These are phyloP conservation scores for Verticillium dahliae DNA, from an alignment of 2,329 filamentous ascomycete species.

Conservation along the genomic window DNA sequence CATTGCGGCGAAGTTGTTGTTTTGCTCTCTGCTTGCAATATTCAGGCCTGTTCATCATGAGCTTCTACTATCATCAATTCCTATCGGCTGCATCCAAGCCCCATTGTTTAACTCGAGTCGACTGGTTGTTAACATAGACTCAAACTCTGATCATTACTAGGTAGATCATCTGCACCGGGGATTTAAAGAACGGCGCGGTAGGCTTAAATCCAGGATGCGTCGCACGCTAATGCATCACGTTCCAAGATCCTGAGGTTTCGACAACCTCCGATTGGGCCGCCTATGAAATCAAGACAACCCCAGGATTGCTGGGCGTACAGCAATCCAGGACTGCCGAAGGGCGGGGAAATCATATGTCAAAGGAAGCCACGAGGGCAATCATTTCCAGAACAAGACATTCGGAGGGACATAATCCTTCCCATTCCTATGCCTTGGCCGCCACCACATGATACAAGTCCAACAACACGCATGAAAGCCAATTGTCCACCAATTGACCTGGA, in stretches of 20 bases:
- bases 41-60: no score
- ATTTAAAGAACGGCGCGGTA: neutral
- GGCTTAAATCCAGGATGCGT: neutral
- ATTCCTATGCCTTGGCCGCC: neutral
- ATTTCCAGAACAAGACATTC: neutral
- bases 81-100: no score
- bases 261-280: neutral
- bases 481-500: neutral
- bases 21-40: no score
- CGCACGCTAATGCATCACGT: neutral
- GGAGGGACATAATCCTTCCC: neutral
- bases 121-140: no score
- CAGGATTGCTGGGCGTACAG: neutral
- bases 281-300: neutral
- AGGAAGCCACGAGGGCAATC: neutral
- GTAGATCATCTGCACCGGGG: no score
- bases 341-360: neutral
- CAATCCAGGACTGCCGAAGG: neutral
- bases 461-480: neutral
- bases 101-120: no score
- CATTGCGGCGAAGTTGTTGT: no score
- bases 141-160: no score
- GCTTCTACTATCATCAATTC: no score
- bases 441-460: no score
- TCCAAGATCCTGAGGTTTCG: neutral